Conservation (phyloP, 176 grass and related monocot species). For the Aegilops tauschii region DNA sequence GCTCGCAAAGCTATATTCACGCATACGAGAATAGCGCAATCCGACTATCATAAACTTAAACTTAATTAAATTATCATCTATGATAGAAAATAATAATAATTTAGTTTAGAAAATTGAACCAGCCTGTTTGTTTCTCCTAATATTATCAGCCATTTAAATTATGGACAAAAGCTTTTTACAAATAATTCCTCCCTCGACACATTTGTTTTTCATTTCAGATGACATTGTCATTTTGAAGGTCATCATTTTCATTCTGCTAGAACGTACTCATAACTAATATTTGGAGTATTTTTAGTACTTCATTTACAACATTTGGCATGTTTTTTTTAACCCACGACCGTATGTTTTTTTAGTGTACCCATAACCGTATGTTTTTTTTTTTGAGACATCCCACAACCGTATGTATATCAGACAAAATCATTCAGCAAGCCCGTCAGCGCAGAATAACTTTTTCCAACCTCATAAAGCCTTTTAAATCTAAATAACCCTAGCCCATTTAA, state of each 20-base stretch:
- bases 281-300: too few species aligned
- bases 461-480: background rate
- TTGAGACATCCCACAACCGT: too few species aligned
- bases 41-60: background rate
- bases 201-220: background rate
- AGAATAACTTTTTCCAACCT: background rate
- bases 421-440: background rate
- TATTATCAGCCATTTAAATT: background rate
- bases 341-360: too few species aligned
- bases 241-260: background rate
- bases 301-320: too few species aligned
- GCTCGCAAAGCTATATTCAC: background rate
- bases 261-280: too few species aligned
- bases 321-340: too few species aligned
- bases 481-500: background rate
- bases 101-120: background rate
- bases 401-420: background rate
- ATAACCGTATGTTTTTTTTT: too few species aligned
- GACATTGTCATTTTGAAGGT: background rate
- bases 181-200: background rate
- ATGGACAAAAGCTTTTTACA: background rate
- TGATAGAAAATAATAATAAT: background rate
- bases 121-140: background rate
- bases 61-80: background rate
- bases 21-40: background rate